phyloP scores from a whole-genome alignment of 495 filamentous ascomycete genomes.

The Friedmanniomyces simplex region DNA sequence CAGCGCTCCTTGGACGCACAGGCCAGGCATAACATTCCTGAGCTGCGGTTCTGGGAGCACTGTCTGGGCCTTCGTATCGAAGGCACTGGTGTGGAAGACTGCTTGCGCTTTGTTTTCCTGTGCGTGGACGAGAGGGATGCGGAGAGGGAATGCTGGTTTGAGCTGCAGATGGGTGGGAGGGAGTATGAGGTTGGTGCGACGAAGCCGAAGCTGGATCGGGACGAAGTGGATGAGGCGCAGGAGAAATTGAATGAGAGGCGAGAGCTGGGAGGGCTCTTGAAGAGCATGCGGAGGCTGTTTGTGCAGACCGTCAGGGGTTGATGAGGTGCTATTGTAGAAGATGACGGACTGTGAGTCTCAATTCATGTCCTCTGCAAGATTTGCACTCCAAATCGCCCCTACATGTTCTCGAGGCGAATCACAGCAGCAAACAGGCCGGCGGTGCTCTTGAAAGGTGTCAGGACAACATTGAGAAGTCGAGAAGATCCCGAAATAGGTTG shows the following conservation, averaged over 20 bases:
- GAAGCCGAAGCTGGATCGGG: conserved; percentile 62
- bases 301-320: conserved; percentile 31
- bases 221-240: conserved; percentile 59
- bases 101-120: conserved; percentile 85
- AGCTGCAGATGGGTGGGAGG: conserved; percentile 64
- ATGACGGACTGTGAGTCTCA: too few relatives aligned
- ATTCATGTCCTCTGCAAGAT: too few relatives aligned
- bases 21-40: conserved; percentile 73
- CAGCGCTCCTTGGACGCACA: conserved; percentile 65
- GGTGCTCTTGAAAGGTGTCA: too few relatives aligned
- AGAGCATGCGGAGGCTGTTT: conserved; percentile 88
- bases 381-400: too few relatives aligned
- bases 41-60: conserved; percentile 91
- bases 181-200: conserved; percentile 77
- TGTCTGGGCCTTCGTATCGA: conserved; percentile 83
- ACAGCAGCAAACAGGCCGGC: too few relatives aligned
- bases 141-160: conserved; percentile 88
- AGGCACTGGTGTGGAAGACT: conserved; percentile 58
- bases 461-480: too few relatives aligned
- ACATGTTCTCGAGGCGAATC: too few relatives aligned
- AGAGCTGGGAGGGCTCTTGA: conserved; percentile 70
- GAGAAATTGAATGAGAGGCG: conserved; percentile 74
- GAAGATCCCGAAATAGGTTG: too few relatives aligned
- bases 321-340: too few relatives aligned
- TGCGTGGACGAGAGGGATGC: conserved; percentile 79